phyloP scores from a whole-genome alignment of 257 asterid genomes.

The Penstemon davidsonii region DNA sequence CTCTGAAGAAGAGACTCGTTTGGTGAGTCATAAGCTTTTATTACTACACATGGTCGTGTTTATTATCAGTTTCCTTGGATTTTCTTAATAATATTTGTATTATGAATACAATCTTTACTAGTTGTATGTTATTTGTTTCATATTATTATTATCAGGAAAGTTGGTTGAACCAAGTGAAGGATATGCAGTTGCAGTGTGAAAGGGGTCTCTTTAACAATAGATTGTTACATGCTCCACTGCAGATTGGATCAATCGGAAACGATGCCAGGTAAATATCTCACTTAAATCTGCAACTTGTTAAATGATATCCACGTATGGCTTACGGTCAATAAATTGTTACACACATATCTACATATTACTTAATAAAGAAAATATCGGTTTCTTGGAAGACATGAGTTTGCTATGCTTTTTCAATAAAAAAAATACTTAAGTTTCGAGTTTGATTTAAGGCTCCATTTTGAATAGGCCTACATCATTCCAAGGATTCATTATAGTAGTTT shows the following conservation, averaged over 20 bases:
- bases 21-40: conserved; percentile 45
- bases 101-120: background rate
- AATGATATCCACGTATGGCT: background rate
- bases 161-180: conserved; percentile 85
- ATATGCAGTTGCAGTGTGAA: conserved; percentile 84
- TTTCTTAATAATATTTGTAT: background rate
- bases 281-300: background rate
- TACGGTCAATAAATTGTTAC: background rate
- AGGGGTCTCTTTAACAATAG: conserved; percentile 50
- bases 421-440: too few relatives aligned
- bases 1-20: conserved; percentile 72
- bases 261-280: conserved; percentile 44
- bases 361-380: too few relatives aligned
- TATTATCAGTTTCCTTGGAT: background rate
- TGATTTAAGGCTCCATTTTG: too few relatives aligned
- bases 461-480: too few relatives aligned
- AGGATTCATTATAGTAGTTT: too few relatives aligned
- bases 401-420: too few relatives aligned
- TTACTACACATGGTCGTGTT: background rate
- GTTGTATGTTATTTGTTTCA: conserved; percentile 7
- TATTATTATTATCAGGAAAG: conserved; percentile 53
- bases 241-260: conserved; percentile 32
- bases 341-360: background rate
- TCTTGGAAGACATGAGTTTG: too few relatives aligned
- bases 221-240: conserved; percentile 34